Base-by-base conservation (phyloP, 306 rosid species). In the Oxytropis ochrocephala region DNA sequence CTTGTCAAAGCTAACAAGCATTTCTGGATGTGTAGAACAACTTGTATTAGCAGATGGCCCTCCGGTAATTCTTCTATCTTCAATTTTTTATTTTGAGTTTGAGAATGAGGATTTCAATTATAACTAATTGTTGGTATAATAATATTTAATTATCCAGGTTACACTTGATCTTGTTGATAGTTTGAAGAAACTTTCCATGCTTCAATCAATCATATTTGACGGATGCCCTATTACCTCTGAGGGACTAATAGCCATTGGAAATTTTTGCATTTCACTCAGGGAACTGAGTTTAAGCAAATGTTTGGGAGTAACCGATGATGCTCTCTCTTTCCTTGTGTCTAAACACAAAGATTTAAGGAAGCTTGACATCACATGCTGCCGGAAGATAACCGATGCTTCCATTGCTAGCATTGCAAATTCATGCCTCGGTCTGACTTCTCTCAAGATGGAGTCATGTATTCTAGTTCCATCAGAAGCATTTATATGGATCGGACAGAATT, bases 331-430 rank as follows among this genome's bases (percentile, higher is more conserved):
- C 49, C 60, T 94, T 46, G 86, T 91, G 64, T 85, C 73, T 11
- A 94, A 91, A 76, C 96, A 88, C 80, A 87, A 19, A 67, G 91
- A 87, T 77, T 80, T 94, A 67, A 81, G 78, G 87, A 94, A 80
- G 84, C 89, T 94, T n/a, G 97, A 94, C 78, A 84, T 94, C 76
- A 94, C 99, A 9, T 94, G 99, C 73, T 94, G 99, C 73, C 92
- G 86, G 73, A 83, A 74, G 84, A 84, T 94, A 79, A 94, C 99
- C 1, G 80, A 81, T 52, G 69, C 77, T 57, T 87, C 97, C 18
- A 78, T 94, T 58, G 88, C 86, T 33, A 77, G 79, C 78, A 81
- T 94, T 44, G 79, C 97, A 18, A 81, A 77, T 77, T 81, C 91
- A 2, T 91, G 99, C 85, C 51, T 73, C 0, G 46, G 65, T 68